phyloP scores from a whole-genome alignment of 2,329 filamentous ascomycete species.

The Diplodia sapinea region DNA sequence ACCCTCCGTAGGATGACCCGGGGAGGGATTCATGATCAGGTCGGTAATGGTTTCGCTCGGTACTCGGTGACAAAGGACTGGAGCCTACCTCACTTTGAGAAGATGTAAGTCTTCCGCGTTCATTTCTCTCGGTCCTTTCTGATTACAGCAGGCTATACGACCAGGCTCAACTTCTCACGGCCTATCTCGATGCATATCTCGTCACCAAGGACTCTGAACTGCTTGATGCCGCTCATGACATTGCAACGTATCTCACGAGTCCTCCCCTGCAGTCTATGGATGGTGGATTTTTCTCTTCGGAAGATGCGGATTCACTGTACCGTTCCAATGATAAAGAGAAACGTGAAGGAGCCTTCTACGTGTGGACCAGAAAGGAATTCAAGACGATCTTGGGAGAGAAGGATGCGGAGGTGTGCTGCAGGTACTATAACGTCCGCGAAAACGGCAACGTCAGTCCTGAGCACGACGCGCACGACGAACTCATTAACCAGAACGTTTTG shows the following conservation, averaged over 20 bases:
- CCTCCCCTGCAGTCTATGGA: constrained; percentile 68
- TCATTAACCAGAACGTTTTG: constrained; percentile 91
- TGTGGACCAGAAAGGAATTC: constrained; percentile 91
- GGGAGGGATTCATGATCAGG: constrained; percentile 74
- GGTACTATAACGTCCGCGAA: constrained; percentile 81
- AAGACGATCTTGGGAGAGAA: constrained; percentile 73
- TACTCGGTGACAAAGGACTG: constrained; percentile 92
- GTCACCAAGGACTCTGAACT: constrained; percentile 72
- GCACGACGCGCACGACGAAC: constrained; percentile 90
- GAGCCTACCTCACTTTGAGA: constrained; percentile 95
- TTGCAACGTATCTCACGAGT: constrained; percentile 84
- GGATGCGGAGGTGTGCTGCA: constrained; percentile 75
- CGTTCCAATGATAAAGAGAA: constrained; percentile 77
- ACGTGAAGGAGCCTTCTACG: constrained; percentile 89
- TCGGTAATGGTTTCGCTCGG: constrained; percentile 78
- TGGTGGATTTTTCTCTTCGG: constrained; percentile 84
- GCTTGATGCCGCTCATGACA: constrained; percentile 76
- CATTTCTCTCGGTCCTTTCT: background rate
- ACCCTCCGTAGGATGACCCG: constrained; percentile 80
- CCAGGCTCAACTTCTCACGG: constrained; percentile 80
- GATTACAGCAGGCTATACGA: constrained; percentile 69
- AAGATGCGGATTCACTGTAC: constrained; percentile 85
- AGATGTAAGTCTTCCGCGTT: constrained; percentile 62
- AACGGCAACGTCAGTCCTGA: constrained; percentile 85
- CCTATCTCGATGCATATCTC: constrained; percentile 87